Evolutionary conservation across 2,329 filamentous ascomycete species (phyloP).

Genomic region (Penicillium sp.): DNA sequence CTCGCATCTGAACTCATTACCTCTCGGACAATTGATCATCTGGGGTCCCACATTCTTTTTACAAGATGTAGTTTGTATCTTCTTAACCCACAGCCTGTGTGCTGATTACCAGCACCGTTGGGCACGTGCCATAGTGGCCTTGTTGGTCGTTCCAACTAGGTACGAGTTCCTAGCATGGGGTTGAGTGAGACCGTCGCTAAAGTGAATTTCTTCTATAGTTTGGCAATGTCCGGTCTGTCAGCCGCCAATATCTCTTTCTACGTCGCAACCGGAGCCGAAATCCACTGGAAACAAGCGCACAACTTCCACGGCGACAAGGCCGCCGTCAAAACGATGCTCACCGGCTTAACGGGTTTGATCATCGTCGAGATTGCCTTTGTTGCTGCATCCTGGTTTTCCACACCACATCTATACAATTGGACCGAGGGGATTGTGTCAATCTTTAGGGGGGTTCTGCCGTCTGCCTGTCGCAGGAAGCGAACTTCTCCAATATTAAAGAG

Average conservation of each 20-base stretch:
- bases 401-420: slow-evolving; percentile 18
- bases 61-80: slow-evolving; percentile 23
- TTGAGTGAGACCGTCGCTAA: not conserved
- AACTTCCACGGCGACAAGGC: slow-evolving; percentile 26
- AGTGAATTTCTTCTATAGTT: slow-evolving; percentile 11
- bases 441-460: not conserved
- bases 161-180: slow-evolving; percentile 1
- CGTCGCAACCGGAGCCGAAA: slow-evolving; percentile 25
- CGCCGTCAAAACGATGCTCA: slow-evolving; percentile 24
- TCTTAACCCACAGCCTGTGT: slow-evolving; percentile 15
- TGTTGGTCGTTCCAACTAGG: slow-evolving; percentile 14
- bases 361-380: slow-evolving; percentile 23
- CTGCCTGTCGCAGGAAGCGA: slow-evolving; percentile 8
- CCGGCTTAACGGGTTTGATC: slow-evolving; percentile 23
- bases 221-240: slow-evolving; percentile 23
- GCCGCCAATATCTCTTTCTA: slow-evolving; percentile 31
- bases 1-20: slow-evolving; percentile 26
- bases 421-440: slow-evolving; percentile 1
- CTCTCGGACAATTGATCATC: slow-evolving; percentile 16
- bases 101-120: slow-evolving; percentile 15
- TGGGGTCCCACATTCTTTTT: slow-evolving; percentile 30
- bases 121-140: slow-evolving; percentile 10
- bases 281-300: slow-evolving; percentile 30
- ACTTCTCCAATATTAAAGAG: not conserved
- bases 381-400: slow-evolving; percentile 16